Base-by-base conservation (phyloP, 2,329 filamentous ascomycete species). In the Fusarium floridanum region DNA sequence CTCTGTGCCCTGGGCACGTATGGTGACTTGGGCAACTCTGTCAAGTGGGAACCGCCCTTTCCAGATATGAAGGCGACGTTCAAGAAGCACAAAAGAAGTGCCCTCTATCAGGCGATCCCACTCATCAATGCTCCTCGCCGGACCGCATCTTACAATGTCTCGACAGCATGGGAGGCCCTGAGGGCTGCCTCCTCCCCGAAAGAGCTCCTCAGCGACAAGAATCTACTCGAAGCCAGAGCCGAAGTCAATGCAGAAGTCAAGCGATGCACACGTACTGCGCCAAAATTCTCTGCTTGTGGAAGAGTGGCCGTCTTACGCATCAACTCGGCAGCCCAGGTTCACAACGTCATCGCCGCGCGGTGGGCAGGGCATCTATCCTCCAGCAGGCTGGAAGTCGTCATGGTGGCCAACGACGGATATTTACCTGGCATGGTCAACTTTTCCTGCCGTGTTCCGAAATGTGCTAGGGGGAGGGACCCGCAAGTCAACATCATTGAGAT, bases 331-430 rank as follows among this genome's bases (percentile, higher is more conserved):
- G 89, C 90, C 2, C 91, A 93, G 76, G 85, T 93, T 0, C 92
- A 94, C 78, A 90, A 91, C 0, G 86, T 93, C 3, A 91, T 93
- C 66, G 91, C 91, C 2, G 92, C 90, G 5, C 84, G 91, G 12
- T 93, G 91, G 91, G 88, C 91, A 1, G 88, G 89, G 0, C 86
- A 89, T 72, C 82, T 93, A 5, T 86, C 86, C 56, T 90, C 89
- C 1, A 84, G 87, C 57, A 88, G 87, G 64, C 83, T 93, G 1
- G 88, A 93, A 76, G 89, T 93, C 1, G 85, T 94, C 9, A 84
- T 93, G 74, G 91, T 91, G 5, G 92, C 91, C 0, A 93, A 94
- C 66, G 88, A 91, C 66, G 91, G 91, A 0, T 93, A 93, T 73
- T 78, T 91, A 0, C 86, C 88, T 0, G 90, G 85, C 2, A 87